A percentile compares a stretch with the other conserved stretches of the same genome.
Conservation (phyloP, 495 filamentous ascomycete species). For the Parmelia sp. region DNA sequence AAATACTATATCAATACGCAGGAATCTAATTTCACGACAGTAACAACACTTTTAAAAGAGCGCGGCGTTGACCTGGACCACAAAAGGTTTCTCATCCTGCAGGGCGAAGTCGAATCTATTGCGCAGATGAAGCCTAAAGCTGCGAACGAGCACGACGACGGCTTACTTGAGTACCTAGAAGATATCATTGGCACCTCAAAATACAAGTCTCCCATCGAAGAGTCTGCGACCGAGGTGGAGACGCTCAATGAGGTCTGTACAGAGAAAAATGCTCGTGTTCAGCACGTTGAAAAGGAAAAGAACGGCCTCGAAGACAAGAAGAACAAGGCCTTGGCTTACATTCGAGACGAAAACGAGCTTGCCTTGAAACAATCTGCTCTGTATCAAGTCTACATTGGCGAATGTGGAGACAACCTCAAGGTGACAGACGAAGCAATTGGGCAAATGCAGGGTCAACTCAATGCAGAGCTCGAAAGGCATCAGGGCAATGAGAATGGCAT, state of each 20-base stretch:
- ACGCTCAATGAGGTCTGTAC: slow-evolving; percentile 87
- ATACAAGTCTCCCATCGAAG: slow-evolving; percentile 95
- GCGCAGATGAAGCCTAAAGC: slow-evolving; percentile 99
- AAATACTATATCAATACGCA: slow-evolving; percentile 93
- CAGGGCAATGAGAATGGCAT: slow-evolving; percentile 86
- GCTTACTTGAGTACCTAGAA: slow-evolving; percentile 91
- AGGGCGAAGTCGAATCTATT: slow-evolving; percentile 97
- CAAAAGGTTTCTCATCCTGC: slow-evolving; percentile 94
- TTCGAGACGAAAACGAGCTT: slow-evolving; percentile 89
- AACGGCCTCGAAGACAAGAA: slow-evolving; percentile 90
- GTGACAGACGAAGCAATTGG: slow-evolving; percentile 85
- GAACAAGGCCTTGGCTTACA: slow-evolving; percentile 80
- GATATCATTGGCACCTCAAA: slow-evolving; percentile 98
- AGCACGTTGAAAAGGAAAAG: slow-evolving; percentile 98
- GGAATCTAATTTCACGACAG: slow-evolving; percentile 82
- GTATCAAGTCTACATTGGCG: slow-evolving; percentile 83
- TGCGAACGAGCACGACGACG: slow-evolving; percentile 88
- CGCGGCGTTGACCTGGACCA: slow-evolving; percentile 93
- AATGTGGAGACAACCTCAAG: slow-evolving; percentile 78
- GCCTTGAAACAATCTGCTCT: slow-evolving; percentile 78
- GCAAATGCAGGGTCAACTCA: slow-evolving; percentile 82
- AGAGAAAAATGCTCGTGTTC: slow-evolving; percentile 88
- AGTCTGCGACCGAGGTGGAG: slow-evolving; percentile 82
- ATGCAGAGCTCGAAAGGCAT: slow-evolving; percentile 85
- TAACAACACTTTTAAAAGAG: slow-evolving; percentile 81